phyloP scores from a whole-genome alignment of 805 yeast genomes.

The Zygosaccharomyces gambellarensis region DNA sequence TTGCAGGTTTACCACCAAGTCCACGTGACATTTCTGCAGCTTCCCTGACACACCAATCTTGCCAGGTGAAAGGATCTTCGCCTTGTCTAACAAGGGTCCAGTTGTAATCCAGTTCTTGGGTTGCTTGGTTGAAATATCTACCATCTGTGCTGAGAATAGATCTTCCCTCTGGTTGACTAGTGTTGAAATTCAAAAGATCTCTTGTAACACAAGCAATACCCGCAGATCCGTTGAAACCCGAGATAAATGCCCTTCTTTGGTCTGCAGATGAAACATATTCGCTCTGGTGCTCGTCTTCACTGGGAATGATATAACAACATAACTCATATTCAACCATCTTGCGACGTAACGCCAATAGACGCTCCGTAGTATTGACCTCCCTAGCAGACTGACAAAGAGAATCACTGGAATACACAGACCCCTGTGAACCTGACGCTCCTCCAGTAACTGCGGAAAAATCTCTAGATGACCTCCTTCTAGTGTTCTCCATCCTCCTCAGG shows the following conservation, averaged over 20 bases:
- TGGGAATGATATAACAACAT: slow-evolving; percentile 72
- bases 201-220: slow-evolving; percentile 83
- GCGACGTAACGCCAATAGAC: slow-evolving; percentile 56
- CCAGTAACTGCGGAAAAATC: slow-evolving; percentile 5
- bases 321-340: slow-evolving; percentile 60
- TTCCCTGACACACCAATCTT: slow-evolving; percentile 63
- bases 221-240: slow-evolving; percentile 91
- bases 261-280: slow-evolving; percentile 83
- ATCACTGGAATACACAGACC: slow-evolving; percentile 38
- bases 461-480: slow-evolving; percentile 31
- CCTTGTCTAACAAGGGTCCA: slow-evolving; percentile 86
- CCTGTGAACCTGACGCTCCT: slow-evolving; percentile 26
- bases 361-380: slow-evolving; percentile 52
- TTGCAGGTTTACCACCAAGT: slow-evolving; percentile 38
- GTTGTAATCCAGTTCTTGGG: slow-evolving; percentile 66
- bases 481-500: slow-evolving; percentile 28
- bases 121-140: slow-evolving; percentile 88
- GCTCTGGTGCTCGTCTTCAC: slow-evolving; percentile 91
- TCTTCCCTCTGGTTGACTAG: slow-evolving; percentile 46
- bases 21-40: slow-evolving; percentile 43
- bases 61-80: slow-evolving; percentile 72
- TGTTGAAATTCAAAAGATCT: slow-evolving; percentile 38
- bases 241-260: slow-evolving; percentile 73
- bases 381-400: slow-evolving; percentile 35
- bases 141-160: slow-evolving; percentile 93